These are phyloP conservation scores for Pseudomassariella vexata DNA, from an alignment of 2,329 filamentous ascomycete genomes.

Conservation along the genomic window DNA sequence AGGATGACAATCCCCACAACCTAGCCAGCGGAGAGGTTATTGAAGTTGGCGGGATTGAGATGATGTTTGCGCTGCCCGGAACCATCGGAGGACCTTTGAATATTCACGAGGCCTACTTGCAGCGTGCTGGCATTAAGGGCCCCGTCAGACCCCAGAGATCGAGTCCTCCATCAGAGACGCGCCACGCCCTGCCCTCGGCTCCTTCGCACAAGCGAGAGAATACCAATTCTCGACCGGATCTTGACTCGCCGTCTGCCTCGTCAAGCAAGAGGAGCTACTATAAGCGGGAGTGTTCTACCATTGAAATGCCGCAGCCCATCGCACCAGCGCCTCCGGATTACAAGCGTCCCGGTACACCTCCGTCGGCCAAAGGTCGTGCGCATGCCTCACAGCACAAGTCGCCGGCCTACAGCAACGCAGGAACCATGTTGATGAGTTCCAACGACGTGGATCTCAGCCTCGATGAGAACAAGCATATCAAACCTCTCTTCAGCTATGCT, in stretches of 20 bases:
- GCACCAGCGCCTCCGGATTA: constrained; percentile 57
- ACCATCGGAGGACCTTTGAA: constrained; percentile 58
- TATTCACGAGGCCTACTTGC: constrained; percentile 64
- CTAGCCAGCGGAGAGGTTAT: constrained; percentile 86
- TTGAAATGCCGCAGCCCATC: constrained; percentile 39
- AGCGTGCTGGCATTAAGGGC: constrained; percentile 57
- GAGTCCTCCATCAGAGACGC: constrained; percentile 17
- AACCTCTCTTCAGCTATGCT: constrained; percentile 93
- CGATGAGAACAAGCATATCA: constrained; percentile 83
- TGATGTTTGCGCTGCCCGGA: constrained; percentile 95
- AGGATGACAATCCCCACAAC: constrained; percentile 53
- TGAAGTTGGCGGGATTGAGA: constrained; percentile 87
- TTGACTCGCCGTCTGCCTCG: no score
- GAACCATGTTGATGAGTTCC: constrained; percentile 40
- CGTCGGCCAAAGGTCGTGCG: constrained; percentile 35
- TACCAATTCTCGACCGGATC: neutral
- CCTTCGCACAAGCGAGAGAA: constrained; percentile 9
- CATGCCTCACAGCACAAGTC: constrained; percentile 28
- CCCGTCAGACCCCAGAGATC: constrained; percentile 14
- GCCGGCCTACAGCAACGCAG: constrained; percentile 29
- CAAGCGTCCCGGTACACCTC: constrained; percentile 56
- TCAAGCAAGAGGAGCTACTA: neutral
- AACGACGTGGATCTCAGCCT: constrained; percentile 69
- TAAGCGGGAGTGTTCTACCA: constrained; percentile 18
- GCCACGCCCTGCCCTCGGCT: constrained; percentile 21